Base-by-base conservation (phyloP, 2,329 filamentous ascomycete species). In the Phialocephala sp. region DNA sequence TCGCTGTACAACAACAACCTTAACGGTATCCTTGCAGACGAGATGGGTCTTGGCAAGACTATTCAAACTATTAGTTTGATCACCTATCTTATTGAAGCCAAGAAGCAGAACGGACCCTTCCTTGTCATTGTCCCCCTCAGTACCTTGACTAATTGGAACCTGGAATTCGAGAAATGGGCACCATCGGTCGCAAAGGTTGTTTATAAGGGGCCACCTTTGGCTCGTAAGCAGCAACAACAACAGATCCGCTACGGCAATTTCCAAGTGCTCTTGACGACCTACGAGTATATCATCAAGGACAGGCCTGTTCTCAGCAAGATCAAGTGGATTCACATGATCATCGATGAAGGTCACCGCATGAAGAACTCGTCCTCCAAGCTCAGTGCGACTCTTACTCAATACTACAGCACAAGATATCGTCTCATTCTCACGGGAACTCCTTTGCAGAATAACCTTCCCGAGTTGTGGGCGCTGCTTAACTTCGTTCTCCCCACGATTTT, bases 291-390 rank as follows among this genome's bases (percentile, higher is more conserved):
- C 80, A 99, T 99, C 86, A 99, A 98, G 82, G 95, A 99, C 76
- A 89, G 95, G 41, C 94, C 94, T 0, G 85, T 99, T 72, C 82
- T 99, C 14, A 96, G 92, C 83, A 98, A 98, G 84, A 94, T 99
- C 81, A 98, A 98, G 81, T 99, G 95, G 95, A 91, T 97, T 74
- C 95, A 99, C 81, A 98, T 99, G 95, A 98, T 99, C 74, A 95
- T 99, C 71, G 95, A 99, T 75, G 95, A 99, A 83, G 95, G 95
- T 81, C 95, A 99, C 79, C 93, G 95, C 78, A 99, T 99, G 95
- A 99, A 99, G 87, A 99, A 99, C 80, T 86, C 92, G 36, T 90
- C 95, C 73, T 99, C 95, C 11, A 99, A 99, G 81, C 85, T 99
- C 72, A 97, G 93, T 79, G 93, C 89, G 71, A 98, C 95, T 4